Conservation (phyloP, 208 protist genomes). For the Trypanosoma rangeli region DNA sequence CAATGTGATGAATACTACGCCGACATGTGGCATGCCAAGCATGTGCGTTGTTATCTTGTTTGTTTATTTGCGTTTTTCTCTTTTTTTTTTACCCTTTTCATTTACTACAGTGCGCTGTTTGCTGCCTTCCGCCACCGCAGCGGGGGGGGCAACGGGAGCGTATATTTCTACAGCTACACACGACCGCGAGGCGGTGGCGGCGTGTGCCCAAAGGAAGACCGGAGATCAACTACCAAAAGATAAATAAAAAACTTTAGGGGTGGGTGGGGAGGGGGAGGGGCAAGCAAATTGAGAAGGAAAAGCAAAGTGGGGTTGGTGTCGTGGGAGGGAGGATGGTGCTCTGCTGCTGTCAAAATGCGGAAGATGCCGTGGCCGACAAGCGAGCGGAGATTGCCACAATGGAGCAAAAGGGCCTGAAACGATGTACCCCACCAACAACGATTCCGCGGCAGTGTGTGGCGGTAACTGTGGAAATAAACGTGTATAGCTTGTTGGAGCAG, state of each 20-base stretch:
- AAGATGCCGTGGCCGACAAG: slow-evolving; percentile 35
- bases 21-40: too few relatives aligned
- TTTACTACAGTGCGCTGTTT: slow-evolving; percentile 1
- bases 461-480: slow-evolving; percentile 71
- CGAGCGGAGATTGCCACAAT: slow-evolving; percentile 25
- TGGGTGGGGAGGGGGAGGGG: background rate
- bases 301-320: slow-evolving; percentile 26
- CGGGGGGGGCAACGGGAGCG: background rate
- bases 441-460: slow-evolving; percentile 28
- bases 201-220: background rate
- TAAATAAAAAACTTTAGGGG: too few relatives aligned
- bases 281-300: slow-evolving; percentile 12
- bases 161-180: background rate
- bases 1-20: too few relatives aligned
- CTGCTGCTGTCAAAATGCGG: slow-evolving; percentile 49
- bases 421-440: slow-evolving; percentile 43
- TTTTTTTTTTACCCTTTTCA: slow-evolving; percentile 10
- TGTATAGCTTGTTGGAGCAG: slow-evolving; percentile 74
- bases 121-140: background rate
- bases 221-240: slow-evolving; percentile 1
- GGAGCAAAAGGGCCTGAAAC: slow-evolving; percentile 33
- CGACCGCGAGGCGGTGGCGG: background rate
- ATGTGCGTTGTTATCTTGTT: background rate
- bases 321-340: slow-evolving; percentile 22
- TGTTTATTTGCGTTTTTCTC: slow-evolving; percentile 4